phyloP scores from a whole-genome alignment of 1,284 basidiomycete species.

The Tilletia caries region DNA sequence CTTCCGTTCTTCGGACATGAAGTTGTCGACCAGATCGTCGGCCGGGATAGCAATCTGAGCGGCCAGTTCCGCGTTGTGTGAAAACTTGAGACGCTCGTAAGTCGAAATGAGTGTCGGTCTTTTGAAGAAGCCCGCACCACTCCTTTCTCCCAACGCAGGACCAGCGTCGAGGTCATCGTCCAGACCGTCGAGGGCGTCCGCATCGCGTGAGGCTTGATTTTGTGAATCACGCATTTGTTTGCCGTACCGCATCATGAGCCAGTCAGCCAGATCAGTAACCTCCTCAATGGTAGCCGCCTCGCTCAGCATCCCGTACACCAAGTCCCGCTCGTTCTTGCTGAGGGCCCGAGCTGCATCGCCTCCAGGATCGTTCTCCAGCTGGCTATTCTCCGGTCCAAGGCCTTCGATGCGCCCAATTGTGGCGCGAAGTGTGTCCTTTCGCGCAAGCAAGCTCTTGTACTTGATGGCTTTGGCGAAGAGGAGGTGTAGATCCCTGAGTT shows the following conservation, averaged over 20 bases:
- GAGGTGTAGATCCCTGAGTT: background rate
- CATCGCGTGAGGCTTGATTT: slow-evolving; percentile 8
- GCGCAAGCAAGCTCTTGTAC: slow-evolving; percentile 43
- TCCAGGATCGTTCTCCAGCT: slow-evolving; percentile 63
- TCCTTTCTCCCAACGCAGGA: slow-evolving; percentile 25
- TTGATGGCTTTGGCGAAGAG: slow-evolving; percentile 34
- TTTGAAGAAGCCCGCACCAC: slow-evolving; percentile 65
- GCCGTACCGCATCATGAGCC: slow-evolving; percentile 77
- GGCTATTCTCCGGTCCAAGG: slow-evolving; percentile 63
- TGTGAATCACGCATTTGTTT: slow-evolving; percentile 51
- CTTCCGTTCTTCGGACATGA: slow-evolving; percentile 60
- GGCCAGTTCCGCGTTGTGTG: slow-evolving; percentile 70
- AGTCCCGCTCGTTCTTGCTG: background rate
- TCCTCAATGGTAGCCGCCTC: slow-evolving; percentile 68
- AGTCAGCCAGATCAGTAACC: slow-evolving; percentile 86
- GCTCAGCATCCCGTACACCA: slow-evolving; percentile 41
- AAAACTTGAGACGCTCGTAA: slow-evolving; percentile 80
- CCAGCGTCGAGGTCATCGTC: slow-evolving; percentile 51
- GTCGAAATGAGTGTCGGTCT: slow-evolving; percentile 78
- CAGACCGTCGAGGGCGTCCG: background rate
- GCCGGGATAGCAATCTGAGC: slow-evolving; percentile 75
- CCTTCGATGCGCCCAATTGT: slow-evolving; percentile 36
- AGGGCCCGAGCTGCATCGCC: background rate
- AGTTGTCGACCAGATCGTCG: slow-evolving; percentile 76
- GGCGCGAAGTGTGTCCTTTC: slow-evolving; percentile 43